These are phyloP conservation scores for Clarireedia sp. DNA, from an alignment of 2,329 filamentous ascomycete species.

Conservation along the genomic window DNA sequence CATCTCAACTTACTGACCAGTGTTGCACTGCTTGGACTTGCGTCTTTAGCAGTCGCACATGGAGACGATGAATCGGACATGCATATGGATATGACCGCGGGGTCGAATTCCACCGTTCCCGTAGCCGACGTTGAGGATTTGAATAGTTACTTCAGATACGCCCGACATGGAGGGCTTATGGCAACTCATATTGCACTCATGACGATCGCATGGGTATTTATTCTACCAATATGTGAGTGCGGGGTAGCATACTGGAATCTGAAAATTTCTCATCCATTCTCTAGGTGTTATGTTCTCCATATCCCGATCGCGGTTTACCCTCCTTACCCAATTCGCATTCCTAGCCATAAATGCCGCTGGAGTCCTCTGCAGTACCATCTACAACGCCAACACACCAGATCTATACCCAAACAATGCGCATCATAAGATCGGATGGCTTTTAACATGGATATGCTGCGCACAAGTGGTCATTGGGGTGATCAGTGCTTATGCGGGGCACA, in stretches of 20 bases:
- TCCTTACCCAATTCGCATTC: conserved; percentile 63
- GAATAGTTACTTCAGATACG: conserved; percentile 32
- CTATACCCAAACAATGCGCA: conserved; percentile 85
- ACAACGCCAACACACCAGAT: conserved; percentile 76
- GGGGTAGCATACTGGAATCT: neutral
- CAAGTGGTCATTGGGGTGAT: conserved; percentile 54
- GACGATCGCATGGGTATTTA: conserved; percentile 59
- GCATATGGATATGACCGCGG: conserved; percentile 11
- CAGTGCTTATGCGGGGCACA: conserved; percentile 20
- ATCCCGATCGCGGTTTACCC: conserved; percentile 65
- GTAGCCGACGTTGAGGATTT: conserved; percentile 26
- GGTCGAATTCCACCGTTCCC: conserved; percentile 4
- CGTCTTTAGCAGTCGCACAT: conserved; percentile 9
- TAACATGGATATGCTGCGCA: conserved; percentile 61
- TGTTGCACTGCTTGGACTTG: conserved; percentile 11
- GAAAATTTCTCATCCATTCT: conserved; percentile 5
- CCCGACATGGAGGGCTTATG: conserved; percentile 33
- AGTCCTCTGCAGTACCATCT: conserved; percentile 57
- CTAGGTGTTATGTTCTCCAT: conserved; percentile 70
- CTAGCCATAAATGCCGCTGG: conserved; percentile 55
- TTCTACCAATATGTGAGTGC: conserved; percentile 58
- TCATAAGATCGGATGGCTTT: conserved; percentile 78
- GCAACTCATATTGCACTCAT: conserved; percentile 59
- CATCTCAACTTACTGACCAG: neutral
- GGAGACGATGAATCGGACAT: conserved; percentile 25